phyloP scores from a whole-genome alignment of 805 yeast genomes.

The Pichia gijzeniarum region DNA sequence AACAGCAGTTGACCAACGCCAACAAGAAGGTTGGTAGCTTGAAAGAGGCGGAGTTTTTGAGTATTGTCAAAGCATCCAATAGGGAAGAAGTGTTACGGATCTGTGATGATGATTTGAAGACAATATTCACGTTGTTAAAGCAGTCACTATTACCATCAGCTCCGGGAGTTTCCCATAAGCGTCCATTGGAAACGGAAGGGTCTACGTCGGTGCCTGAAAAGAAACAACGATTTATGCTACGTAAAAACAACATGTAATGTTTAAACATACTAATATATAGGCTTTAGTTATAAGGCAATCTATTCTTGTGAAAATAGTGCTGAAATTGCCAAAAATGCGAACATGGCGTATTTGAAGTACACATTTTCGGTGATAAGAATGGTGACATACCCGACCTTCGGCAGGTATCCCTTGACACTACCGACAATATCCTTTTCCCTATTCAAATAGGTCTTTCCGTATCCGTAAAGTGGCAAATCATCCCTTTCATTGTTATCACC shows the following conservation, averaged over 20 bases:
- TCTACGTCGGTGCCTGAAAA: neutral
- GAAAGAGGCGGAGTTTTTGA: slow-evolving; percentile 10
- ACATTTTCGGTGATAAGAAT: slow-evolving; percentile 84
- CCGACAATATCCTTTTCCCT: slow-evolving; percentile 79
- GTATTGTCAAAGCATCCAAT: slow-evolving; percentile 9
- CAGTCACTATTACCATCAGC: neutral
- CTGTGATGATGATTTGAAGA: neutral
- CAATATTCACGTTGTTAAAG: neutral
- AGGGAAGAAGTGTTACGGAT: neutral
- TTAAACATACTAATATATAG: neutral
- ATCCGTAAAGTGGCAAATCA: slow-evolving; percentile 79
- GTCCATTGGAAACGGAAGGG: neutral
- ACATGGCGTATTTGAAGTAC: slow-evolving; percentile 70
- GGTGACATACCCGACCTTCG: slow-evolving; percentile 84
- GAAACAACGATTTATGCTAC: slow-evolving; percentile 5
- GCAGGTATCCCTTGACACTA: slow-evolving; percentile 87
- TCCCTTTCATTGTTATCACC: slow-evolving; percentile 95
- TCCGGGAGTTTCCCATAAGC: neutral
- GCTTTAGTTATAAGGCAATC: neutral
- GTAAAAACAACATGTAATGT: slow-evolving; percentile 1
- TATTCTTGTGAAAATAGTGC: slow-evolving; percentile 57
- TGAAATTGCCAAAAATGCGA: slow-evolving; percentile 68
- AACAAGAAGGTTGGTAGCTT: slow-evolving; percentile 9
- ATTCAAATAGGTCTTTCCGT: slow-evolving; percentile 68
- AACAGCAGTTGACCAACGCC: slow-evolving; percentile 37